Base-by-base conservation (phyloP, 1,139 yeast species). In the Torulaspora pretoriensis region DNA sequence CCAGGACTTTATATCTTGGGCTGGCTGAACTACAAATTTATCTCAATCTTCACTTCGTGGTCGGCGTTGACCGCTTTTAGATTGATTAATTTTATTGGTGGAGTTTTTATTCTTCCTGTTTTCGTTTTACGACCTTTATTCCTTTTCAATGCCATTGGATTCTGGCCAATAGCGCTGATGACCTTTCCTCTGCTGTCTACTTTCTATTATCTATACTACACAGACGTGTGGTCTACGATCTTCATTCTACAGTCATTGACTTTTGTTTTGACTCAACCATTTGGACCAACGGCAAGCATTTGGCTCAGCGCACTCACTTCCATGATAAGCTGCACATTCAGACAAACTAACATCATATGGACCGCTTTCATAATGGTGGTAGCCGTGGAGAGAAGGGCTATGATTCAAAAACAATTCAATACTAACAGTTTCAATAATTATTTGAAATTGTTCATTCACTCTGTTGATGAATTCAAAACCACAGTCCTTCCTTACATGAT, bases 261-360 rank as follows among this genome's bases (percentile, higher is more conserved):
- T 22, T 61, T 69, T 31, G 78, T 64, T 47, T 36, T 63, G 31
- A 61, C 67, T 8, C 41, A 54, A 19, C 70, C 72, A 8, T 59
- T 56, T 43, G 71, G 71, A 6, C 61, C 61, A 27, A 52, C 32
- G 8, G 48, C 39, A 9, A 64, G 71, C 52, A 53, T 65, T 22
- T 59, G 67, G 60, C 38, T 65, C 2, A 65, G 70, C 47, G 80
- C 80, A 0, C 4, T 74, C 1, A 56, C 78, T 22, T 84, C 81
- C 0, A 73, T 80, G 28, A 32, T 71, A 5, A 81, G 90, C 59
- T 69, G 92, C 36, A 70, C 78, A 64, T 82, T 92, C 58, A 76
- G 98, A 52, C 98, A 92, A 59, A 94, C 98, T 0, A 92, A 92
- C 57, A 81, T 92, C 30, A 70, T 89, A 0, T 92, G 98, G 98